phyloP scores from a whole-genome alignment of 129 eudicot species.

The Flaveria bidentis region DNA sequence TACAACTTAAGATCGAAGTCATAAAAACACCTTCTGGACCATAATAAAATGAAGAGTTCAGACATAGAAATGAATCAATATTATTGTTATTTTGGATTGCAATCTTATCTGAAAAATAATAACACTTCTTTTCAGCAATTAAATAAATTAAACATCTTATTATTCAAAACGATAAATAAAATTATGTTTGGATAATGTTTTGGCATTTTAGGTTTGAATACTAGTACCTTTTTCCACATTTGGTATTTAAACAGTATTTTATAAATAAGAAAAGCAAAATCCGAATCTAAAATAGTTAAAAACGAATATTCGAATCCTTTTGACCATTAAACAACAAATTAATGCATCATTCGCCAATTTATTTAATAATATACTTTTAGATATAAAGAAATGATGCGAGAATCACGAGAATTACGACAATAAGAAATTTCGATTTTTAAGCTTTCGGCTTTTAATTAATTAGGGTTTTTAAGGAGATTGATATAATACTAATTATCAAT shows the following conservation, averaged over 20 bases:
- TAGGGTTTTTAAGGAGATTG: too few species aligned
- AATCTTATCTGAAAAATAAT: not conserved
- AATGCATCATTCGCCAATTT: not conserved
- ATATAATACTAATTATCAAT: too few species aligned
- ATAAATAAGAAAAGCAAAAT: not conserved
- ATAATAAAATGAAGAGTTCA: not conserved
- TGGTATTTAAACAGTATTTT: not conserved
- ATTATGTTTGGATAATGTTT: not conserved
- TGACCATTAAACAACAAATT: not conserved
- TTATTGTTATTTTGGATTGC: not conserved
- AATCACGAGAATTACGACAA: too few species aligned
- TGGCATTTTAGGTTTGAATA: not conserved
- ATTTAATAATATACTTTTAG: not conserved
- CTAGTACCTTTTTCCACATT: not conserved
- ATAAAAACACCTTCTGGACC: not conserved
- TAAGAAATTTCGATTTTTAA: too few species aligned
- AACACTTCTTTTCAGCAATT: not conserved
- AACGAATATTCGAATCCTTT: not conserved
- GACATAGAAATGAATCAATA: not conserved
- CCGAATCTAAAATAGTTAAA: not conserved
- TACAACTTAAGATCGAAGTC: not conserved
- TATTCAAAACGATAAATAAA: not conserved
- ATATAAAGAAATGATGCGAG: too few species aligned
- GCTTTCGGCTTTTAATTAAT: too few species aligned
- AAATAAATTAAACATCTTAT: not conserved